Evolutionary conservation across 2,329 filamentous ascomycete genomes (phyloP), one percentile per base, ranked within the genome.

Genomic region (Ascomycota sp.): DNA sequence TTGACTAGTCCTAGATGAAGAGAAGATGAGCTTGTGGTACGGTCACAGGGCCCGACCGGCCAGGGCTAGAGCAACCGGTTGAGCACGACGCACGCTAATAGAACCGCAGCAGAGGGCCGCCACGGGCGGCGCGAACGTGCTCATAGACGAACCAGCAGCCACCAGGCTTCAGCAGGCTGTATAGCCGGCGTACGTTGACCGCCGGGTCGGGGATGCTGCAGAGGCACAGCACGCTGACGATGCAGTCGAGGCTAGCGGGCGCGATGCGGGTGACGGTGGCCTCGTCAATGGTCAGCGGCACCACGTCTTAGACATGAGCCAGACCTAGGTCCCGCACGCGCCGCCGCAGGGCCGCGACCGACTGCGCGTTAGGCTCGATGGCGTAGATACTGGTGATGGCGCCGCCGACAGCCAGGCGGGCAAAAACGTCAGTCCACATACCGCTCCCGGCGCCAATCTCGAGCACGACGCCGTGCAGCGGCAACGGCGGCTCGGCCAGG

Each of bases 61-160:
- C 15, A 17, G 15, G 15, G 15, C 15, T 17, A 17, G 15, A 17
- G 15, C 15, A 4, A 4, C 15, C 15, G 15, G 4, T 17, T 17
- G 15, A 17, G 15, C 15, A 17, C 15, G 13, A 53, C 63, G 51
- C 40, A 66, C 65, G 48, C 41, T 70, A 65, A 43, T 69, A 69
- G 11, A 51, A 30, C 9, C 40, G 35, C 40, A 69, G 51, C 17
- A 48, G 42, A 40, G 51, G 50, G 5, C 53, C 53, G 8, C 50
- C 52, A 4, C 45, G 39, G 26, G 50, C 48, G 29, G 46, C 47
- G 32, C 46, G 43, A 24, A 75, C 65, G 40, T 75, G 70, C 51
- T 75, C 70, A 38, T 62, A 74, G 1, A 69, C 57, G 35, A 71
- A 69, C 68, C 69, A 74, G 23, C 61, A 51, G 0, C 70, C 70